These are phyloP conservation scores for Chlamydomonas eustigma DNA, from an alignment of 139 green algal species.

Conservation along the genomic window DNA sequence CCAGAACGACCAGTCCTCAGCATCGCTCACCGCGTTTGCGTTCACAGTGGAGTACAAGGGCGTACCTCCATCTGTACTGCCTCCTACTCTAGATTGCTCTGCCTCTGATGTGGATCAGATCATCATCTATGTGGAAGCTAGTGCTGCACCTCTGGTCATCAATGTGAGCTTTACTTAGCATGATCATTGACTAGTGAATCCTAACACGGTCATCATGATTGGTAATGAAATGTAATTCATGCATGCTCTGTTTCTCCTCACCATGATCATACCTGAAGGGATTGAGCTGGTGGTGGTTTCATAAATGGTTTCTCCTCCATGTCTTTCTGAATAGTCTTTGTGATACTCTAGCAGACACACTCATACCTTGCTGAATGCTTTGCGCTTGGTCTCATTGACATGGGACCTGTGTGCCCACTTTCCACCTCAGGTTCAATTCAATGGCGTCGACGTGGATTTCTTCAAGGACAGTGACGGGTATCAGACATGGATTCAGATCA, in stretches of 20 bases:
- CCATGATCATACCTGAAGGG: too few relatives aligned
- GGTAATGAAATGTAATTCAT: too few relatives aligned
- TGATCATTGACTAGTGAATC: too few relatives aligned
- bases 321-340: too few relatives aligned
- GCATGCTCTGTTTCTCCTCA: too few relatives aligned
- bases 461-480: neutral
- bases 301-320: too few relatives aligned
- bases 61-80: neutral
- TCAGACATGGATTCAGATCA: neutral
- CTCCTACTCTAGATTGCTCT: neutral
- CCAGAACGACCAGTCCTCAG: neutral
- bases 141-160: neutral
- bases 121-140: slow-evolving; percentile 1
- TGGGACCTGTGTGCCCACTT: too few relatives aligned
- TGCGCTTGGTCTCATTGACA: too few relatives aligned
- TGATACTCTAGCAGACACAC: too few relatives aligned
- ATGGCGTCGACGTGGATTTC: neutral
- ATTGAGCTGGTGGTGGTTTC: too few relatives aligned
- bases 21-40: neutral
- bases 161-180: neutral
- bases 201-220: too few relatives aligned
- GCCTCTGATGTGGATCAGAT: slow-evolving; percentile 8
- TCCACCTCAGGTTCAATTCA: neutral
- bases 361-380: too few relatives aligned
- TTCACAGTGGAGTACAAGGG: slow-evolving; percentile 11